Base-by-base conservation (phyloP, 129 eudicot species). In the Silybum marianum region DNA sequence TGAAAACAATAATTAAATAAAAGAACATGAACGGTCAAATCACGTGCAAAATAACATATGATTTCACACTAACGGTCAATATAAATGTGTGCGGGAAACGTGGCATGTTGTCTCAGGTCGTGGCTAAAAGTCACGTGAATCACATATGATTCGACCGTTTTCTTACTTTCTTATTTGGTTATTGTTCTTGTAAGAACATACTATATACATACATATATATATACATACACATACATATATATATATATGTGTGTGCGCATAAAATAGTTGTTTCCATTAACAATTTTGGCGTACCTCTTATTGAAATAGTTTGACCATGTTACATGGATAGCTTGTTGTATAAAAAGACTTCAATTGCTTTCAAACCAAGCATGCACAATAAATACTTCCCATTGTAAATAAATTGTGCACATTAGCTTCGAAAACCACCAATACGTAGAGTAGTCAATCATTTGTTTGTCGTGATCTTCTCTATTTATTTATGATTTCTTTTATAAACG, bases 361-460 rank as follows among this genome's bases (percentile, higher is more conserved):
- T 30, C 32, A 60, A 21, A 34, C 23, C 44, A 74, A 81, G 39
- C 28, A 68, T 81, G 84, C 48, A 42, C 68, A 42, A 30, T 68
- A 42, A 54, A 26, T 68, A 68, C 26, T 69, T 71, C 46, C 67
- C n/a, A 10, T 60, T 72, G 73, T 60, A 22, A 24, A 74, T 28
- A 38, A 42, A 16, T 48, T 39, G 26, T 70, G 34, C 46, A 80
- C 73, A 60, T 39, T 68, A 54, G 30, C 13, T n/a, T 72, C 8
- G 10, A 26, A 80, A 80, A 72, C 84, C 0, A 80, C 30, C 21
- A 11, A 60, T 38, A 62, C 67, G 39, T 39, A 72, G 13, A 28
- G 10, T 72, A 30, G 1, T 72, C 18, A 22, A 60, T 80, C 28
- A 24, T 16, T 72, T 72, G 25, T n/a, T 2, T 69, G 39, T 23